phyloP scores from a whole-genome alignment of 1,284 basidiomycete genomes.

The Fomitopsis palustris region DNA sequence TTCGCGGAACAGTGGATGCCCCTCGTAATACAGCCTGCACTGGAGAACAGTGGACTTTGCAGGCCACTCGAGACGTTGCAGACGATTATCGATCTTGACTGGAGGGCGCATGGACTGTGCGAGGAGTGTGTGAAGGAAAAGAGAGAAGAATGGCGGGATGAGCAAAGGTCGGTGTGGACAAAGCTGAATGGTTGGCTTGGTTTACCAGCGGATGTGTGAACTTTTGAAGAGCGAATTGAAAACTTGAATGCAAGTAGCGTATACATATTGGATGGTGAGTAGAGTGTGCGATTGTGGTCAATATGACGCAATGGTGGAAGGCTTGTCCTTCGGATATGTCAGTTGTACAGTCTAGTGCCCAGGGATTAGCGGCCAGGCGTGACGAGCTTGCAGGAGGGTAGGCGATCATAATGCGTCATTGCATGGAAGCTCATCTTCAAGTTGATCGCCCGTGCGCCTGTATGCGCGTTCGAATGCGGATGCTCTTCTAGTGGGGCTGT shows the following conservation, averaged over 20 bases:
- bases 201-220: not conserved
- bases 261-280: too few species aligned
- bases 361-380: too few species aligned
- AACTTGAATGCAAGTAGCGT: too few species aligned
- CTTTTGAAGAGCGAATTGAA: too few species aligned
- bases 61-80: constrained; percentile 67
- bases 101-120: constrained; percentile 57
- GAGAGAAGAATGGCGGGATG: constrained; percentile 59
- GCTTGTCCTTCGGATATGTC: too few species aligned
- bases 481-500: constrained; percentile 18
- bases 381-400: too few species aligned
- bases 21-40: constrained; percentile 59
- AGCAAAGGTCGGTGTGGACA: constrained; percentile 57
- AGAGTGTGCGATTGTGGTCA: too few species aligned
- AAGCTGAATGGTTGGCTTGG: constrained; percentile 56
- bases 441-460: constrained; percentile 15
- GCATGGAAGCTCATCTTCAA: too few species aligned
- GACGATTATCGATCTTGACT: constrained; percentile 51
- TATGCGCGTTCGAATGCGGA: constrained; percentile 16
- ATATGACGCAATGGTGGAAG: too few species aligned
- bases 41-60: constrained; percentile 51
- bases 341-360: too few species aligned
- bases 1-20: constrained; percentile 69
- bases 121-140: constrained; percentile 54
- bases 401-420: too few species aligned